phyloP scores from a whole-genome alignment of 768 basidiomycete species.

The Lentinus tigrinus region DNA sequence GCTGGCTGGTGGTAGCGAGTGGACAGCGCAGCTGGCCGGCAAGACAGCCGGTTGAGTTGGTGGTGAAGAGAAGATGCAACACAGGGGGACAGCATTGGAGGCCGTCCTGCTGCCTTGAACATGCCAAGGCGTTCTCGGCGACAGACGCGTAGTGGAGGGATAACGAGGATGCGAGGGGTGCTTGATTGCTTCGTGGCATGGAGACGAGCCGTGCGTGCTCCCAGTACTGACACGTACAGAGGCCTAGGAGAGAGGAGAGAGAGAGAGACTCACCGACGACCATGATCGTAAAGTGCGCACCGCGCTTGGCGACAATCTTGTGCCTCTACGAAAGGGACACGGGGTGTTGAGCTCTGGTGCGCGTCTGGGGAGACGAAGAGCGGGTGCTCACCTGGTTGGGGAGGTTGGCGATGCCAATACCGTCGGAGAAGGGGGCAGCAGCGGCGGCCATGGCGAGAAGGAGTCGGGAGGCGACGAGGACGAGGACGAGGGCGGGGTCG shows the following conservation, averaged over 20 bases:
- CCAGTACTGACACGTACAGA: background rate
- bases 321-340: slow-evolving; percentile 64
- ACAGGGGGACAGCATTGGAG: too few relatives aligned
- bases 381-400: slow-evolving; percentile 83
- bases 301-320: slow-evolving; percentile 97
- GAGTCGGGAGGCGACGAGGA: background rate
- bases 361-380: background rate
- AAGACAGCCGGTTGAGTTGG: too few relatives aligned
- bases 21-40: too few relatives aligned
- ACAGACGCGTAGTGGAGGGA: too few relatives aligned
- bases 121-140: too few relatives aligned
- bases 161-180: too few relatives aligned
- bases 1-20: too few relatives aligned
- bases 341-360: slow-evolving; percentile 6
- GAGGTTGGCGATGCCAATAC: slow-evolving; percentile 93
- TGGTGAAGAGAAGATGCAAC: too few relatives aligned
- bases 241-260: too few relatives aligned
- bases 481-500: background rate
- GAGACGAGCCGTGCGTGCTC: background rate
- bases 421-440: slow-evolving; percentile 47
- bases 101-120: too few relatives aligned
- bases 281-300: slow-evolving; percentile 99
- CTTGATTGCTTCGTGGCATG: background rate
- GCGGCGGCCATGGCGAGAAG: slow-evolving; percentile 14
- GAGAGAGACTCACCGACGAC: slow-evolving; percentile 75